Percentiles rank a stretch among this genome's conserved stretches.
These are phyloP conservation scores for Entomophthora muscae DNA, from an alignment of 371 early-diverging fungal genomes.

Conservation along the genomic window DNA sequence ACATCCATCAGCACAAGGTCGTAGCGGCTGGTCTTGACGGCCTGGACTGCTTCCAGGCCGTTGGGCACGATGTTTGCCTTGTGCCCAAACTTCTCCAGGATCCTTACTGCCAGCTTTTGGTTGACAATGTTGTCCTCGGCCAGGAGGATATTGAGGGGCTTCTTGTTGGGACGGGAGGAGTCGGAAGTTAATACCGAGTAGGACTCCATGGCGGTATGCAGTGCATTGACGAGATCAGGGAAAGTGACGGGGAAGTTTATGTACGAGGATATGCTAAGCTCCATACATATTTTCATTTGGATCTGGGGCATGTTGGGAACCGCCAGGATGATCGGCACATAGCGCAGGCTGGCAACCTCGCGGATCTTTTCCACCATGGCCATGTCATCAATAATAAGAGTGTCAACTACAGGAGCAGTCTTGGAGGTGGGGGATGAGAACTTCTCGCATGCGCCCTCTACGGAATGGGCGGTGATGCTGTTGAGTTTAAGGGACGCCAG, in stretches of 20 bases:
- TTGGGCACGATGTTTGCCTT: slow-evolving; percentile 48
- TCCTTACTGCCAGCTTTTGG: slow-evolving; percentile 53
- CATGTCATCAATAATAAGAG: slow-evolving; percentile 31
- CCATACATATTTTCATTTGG: slow-evolving; percentile 39
- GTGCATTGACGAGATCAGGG: slow-evolving; percentile 40
- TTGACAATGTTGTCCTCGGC: slow-evolving; percentile 74
- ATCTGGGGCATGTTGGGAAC: slow-evolving; percentile 24
- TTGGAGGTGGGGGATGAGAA: slow-evolving; percentile 11
- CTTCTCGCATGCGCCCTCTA: slow-evolving; percentile 20
- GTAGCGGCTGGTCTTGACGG: slow-evolving; percentile 29
- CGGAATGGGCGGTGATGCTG: slow-evolving; percentile 17
- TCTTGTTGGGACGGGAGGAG: slow-evolving; percentile 17
- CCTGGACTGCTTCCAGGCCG: slow-evolving; percentile 53
- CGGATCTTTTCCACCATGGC: slow-evolving; percentile 28
- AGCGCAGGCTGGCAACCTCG: slow-evolving; percentile 29
- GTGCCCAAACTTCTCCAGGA: slow-evolving; percentile 56
- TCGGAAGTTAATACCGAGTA: slow-evolving; percentile 33
- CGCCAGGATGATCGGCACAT: slow-evolving; percentile 41
- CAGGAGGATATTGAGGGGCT: slow-evolving; percentile 38
- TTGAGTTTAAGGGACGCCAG: slow-evolving; percentile 21
- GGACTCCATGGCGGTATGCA: slow-evolving; percentile 46
- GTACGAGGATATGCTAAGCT: slow-evolving; percentile 39
- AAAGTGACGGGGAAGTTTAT: slow-evolving; percentile 33
- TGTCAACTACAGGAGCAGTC: slow-evolving; percentile 24
- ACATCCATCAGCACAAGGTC: slow-evolving; percentile 68